A percentile compares a stretch with the other conserved stretches of the same genome.
phyloP scores from a whole-genome alignment of 2,329 filamentous ascomycete genomes.

The Phaeosphaeriaceae sp. region DNA sequence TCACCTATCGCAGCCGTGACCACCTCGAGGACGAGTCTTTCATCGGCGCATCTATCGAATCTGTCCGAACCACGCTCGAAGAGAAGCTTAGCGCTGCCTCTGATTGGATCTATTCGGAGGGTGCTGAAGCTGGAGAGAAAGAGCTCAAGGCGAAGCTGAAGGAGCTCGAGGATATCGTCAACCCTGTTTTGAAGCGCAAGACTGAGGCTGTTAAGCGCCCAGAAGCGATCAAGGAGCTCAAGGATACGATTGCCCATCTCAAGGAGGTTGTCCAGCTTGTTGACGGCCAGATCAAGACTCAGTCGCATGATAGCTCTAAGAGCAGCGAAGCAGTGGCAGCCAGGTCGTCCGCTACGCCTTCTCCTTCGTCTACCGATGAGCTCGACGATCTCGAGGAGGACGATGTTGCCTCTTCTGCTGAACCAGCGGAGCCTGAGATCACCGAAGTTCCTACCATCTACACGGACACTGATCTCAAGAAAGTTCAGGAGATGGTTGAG shows the following conservation, averaged over 20 bases:
- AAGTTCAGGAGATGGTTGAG: conserved; percentile 68
- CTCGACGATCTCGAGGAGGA: conserved; percentile 84
- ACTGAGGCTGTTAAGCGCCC: conserved; percentile 77
- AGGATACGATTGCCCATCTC: conserved; percentile 74
- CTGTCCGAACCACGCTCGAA: conserved; percentile 71
- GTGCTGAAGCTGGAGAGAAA: conserved; percentile 75
- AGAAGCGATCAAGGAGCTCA: conserved; percentile 69
- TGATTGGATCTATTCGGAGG: conserved; percentile 92
- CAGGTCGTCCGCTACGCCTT: conserved; percentile 55
- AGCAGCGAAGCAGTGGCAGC: conserved; percentile 40
- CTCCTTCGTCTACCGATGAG: conserved; percentile 53
- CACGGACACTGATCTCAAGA: conserved; percentile 72
- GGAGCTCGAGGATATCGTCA: conserved; percentile 76
- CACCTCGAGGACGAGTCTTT: conserved; percentile 81
- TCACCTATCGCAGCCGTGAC: conserved; percentile 87
- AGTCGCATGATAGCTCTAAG: conserved; percentile 60
- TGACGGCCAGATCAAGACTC: conserved; percentile 74
- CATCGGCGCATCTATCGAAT: conserved; percentile 71
- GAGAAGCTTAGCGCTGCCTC: conserved; percentile 72
- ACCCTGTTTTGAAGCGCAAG: conserved; percentile 77
- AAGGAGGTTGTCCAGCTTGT: conserved; percentile 74
- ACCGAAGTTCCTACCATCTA: conserved; percentile 63
- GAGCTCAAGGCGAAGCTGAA: conserved; percentile 79
- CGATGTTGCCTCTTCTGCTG: conserved; percentile 51
- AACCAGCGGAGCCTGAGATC: conserved; percentile 32